Evolutionary conservation across 192 early-diverging fungal species (phyloP).

Genomic region (Coemansia sp.): DNA sequence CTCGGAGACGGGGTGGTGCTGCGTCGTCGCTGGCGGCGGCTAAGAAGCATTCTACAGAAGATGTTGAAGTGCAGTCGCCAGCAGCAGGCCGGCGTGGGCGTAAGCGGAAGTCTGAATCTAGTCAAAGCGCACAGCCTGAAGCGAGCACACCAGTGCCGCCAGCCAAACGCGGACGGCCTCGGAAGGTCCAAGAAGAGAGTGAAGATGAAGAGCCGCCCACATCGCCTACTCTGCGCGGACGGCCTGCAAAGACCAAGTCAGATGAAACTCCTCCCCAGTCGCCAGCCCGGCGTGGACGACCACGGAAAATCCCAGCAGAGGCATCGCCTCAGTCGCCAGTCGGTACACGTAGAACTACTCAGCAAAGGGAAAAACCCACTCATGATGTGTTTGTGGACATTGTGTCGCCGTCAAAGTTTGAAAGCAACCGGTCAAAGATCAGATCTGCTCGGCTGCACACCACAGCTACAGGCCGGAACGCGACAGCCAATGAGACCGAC

Average conservation of each 20-base stretch:
- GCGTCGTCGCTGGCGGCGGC: background rate
- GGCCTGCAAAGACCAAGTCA: background rate
- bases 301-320: slow-evolving; percentile 3
- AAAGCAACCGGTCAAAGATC: slow-evolving; percentile 26
- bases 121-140: background rate
- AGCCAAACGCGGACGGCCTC: slow-evolving; percentile 20
- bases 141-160: slow-evolving; percentile 4
- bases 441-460: slow-evolving; percentile 3
- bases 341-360: too few relatives aligned
- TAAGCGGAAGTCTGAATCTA: slow-evolving; percentile 22
- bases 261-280: background rate
- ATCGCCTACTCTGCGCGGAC: background rate
- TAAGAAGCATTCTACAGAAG: background rate
- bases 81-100: slow-evolving; percentile 22
- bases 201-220: background rate
- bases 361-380: background rate
- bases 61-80: background rate
- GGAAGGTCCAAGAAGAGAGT: slow-evolving; percentile 3
- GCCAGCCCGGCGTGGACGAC: slow-evolving; percentile 19
- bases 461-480: background rate
- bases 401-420: slow-evolving; percentile 46
- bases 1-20: slow-evolving; percentile 10
- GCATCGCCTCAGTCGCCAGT: background rate
- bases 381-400: slow-evolving; percentile 29
- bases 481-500: slow-evolving; percentile 10